Base-by-base conservation (phyloP, 208 protist species). In the Wallacemonas collosoma region DNA sequence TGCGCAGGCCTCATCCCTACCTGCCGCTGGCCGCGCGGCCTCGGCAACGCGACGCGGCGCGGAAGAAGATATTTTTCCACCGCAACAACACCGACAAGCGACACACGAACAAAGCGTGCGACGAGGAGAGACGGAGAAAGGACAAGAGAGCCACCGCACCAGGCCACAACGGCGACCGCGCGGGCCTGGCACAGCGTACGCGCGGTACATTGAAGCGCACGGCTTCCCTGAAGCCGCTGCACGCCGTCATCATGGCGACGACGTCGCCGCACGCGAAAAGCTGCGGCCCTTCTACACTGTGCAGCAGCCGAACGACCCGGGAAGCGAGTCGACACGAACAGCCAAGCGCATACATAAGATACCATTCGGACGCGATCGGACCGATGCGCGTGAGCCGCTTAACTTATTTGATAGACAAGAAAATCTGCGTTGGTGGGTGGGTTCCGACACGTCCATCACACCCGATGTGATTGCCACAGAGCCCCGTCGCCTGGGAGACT, bases 161-260 rank as follows among this genome's bases (percentile, higher is more conserved):
- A 50, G 6, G 5, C 51, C 66, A 1, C 14, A 15, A 44, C 61
- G 77, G 7, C 75, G 85, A 12, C 77, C 75, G 5, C 76, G 79
- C 17, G 79, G 81, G 0, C 85, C 85, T 2, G 85, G 81, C 12
- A 83, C 55, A 40, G 68, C 73, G 7, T 87, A 81, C 54, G 79
- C 72, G 35, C 57, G 55, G 1, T 70, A 70, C 55, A 79, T 90
- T 41, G 81, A 81, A 56, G 58, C 55, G 51, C 43, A 83, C 47
- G 85, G 85, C 8, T 90, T 90, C 66, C 81, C 85, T 0, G 47
- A 73, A 38, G 72, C 55, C 48, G 71, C 67, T 5, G 57, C 71
- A 0, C 50, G 50, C 15, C 72, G 71, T 26, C 60, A 65, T 1
- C 40, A 65, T 17, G 60, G 60, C 12, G 60, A 71, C 40, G 66